Base-by-base conservation (phyloP, 2,329 filamentous ascomycete species). In the Aspergillus sp. region DNA sequence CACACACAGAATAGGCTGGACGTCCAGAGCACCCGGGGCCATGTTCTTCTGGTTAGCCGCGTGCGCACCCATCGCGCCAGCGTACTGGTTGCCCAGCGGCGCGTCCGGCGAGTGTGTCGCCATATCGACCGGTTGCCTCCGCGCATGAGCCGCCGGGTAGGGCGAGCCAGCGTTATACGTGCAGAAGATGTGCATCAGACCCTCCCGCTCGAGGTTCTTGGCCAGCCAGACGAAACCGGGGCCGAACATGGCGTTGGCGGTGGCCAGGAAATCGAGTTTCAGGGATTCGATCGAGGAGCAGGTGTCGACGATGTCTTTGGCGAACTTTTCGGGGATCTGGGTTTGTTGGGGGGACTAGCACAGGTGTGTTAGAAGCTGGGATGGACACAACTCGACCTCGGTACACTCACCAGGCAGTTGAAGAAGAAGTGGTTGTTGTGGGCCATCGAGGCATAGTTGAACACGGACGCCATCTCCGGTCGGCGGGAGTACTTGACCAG, bases 141-240 rank as follows among this genome's bases (percentile, higher is more conserved):
- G 88, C 82, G 88, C 91, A 80, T 96, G 91, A 36, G 93, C 94
- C 63, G 86, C 88, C 3, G 90, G 86, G 77, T 94, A 95, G 4
- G 95, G 95, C 7, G 90, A 91, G 60, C 95, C 95, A 60, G 94
- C 93, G 62, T 93, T 86, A 82, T 98, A 99, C 59, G 95, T 99
- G 69, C 87, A 84, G 60, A 99, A 83, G 71, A 99, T 85, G 70
- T 88, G 87, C 70, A 81, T 76, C 56, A 78, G 83, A 32, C 80
- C 77, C 23, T 81, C 72, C 59, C 75, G 73, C 56, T 79, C 78
- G 19, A 75, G 71, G 66, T 74, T 73, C 77, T 86, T 86, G 71
- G 97, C 90, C 63, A 99, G 88, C 95, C 95, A 99, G 73, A 98
- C 90, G 79, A 96, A 98, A 66, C 95, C 95, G 0, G 94, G 93